Conservation (phyloP, 1,284 basidiomycete genomes). For the Hortiboletus rubellus region DNA sequence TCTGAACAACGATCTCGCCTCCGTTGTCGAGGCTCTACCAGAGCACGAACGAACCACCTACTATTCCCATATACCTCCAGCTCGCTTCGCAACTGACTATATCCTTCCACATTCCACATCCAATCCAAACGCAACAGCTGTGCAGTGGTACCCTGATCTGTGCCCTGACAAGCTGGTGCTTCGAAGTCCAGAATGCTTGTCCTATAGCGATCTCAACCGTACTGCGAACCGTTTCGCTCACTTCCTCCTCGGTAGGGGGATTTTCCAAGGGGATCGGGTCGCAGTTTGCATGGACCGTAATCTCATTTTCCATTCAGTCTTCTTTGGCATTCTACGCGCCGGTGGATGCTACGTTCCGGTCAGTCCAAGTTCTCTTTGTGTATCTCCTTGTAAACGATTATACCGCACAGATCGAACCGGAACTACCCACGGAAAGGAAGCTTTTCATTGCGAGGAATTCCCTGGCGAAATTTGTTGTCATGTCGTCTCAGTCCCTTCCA, state of each 20-base stretch:
- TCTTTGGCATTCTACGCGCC: constrained; percentile 50
- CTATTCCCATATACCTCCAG: constrained; percentile 32
- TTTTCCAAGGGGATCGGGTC: constrained; percentile 45
- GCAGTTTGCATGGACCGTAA: constrained; percentile 51
- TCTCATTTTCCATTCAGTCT: constrained; percentile 44
- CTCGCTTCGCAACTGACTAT: constrained; percentile 41
- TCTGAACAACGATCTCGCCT: constrained; percentile 37
- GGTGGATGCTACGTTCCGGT: constrained; percentile 59
- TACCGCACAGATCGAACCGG: constrained; percentile 48
- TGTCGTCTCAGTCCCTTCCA: constrained; percentile 31
- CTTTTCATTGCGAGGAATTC: constrained; percentile 49
- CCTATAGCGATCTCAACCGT: constrained; percentile 42
- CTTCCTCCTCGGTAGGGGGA: constrained; percentile 43
- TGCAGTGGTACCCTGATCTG: constrained; percentile 44
- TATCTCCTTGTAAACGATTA: constrained; percentile 1
- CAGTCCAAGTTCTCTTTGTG: constrained; percentile 29
- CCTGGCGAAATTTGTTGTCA: constrained; percentile 44
- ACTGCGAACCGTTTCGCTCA: constrained; percentile 45
- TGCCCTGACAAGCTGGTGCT: constrained; percentile 13
- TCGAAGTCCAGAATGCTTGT: constrained; percentile 25
- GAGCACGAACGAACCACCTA: constrained; percentile 23
- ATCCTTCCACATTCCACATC: constrained; percentile 35
- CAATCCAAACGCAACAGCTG: constrained; percentile 36
- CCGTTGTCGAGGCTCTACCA: constrained; percentile 35
- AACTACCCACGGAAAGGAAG: constrained; percentile 50